phyloP scores from a whole-genome alignment of 2,329 filamentous ascomycete genomes.

The Xylariaceae sp. region DNA sequence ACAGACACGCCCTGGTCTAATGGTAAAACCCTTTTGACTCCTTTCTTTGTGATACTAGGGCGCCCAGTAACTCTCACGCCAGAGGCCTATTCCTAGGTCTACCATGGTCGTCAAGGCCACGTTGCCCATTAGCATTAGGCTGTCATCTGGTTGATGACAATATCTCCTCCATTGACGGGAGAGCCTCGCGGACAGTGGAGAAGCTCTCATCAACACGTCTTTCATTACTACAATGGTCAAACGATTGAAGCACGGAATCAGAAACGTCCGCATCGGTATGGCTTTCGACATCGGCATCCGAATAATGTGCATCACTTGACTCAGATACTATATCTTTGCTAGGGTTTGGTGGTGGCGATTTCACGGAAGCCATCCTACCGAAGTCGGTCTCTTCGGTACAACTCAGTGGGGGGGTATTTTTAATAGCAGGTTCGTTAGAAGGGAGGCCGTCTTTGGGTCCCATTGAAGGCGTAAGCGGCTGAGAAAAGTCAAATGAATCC shows the following conservation, averaged over 20 bases:
- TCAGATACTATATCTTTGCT: conserved; percentile 24
- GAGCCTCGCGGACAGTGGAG: neutral
- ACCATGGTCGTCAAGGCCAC: too few relatives aligned
- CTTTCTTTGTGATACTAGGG: too few relatives aligned
- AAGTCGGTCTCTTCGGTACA: neutral
- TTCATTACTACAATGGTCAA: neutral
- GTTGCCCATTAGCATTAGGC: too few relatives aligned
- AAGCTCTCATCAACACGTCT: neutral
- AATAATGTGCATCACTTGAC: conserved; percentile 36
- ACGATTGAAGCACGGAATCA: conserved; percentile 6
- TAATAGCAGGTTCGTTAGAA: neutral
- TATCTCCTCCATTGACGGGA: neutral
- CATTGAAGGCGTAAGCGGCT: conserved; percentile 36
- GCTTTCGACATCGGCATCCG: conserved; percentile 41
- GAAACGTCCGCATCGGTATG: conserved; percentile 34
- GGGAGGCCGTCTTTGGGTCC: neutral
- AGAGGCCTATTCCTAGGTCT: too few relatives aligned
- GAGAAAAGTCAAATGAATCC: conserved; percentile 48
- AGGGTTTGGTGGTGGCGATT: conserved; percentile 26
- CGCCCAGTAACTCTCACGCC: too few relatives aligned
- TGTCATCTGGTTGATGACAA: neutral
- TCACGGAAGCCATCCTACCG: conserved; percentile 30
- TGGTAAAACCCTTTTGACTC: too few relatives aligned
- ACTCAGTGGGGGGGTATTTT: neutral
- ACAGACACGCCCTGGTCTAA: too few relatives aligned